Evolutionary conservation across 176 grass and related monocot species (phyloP).

Genomic region (Avena eriantha): DNA sequence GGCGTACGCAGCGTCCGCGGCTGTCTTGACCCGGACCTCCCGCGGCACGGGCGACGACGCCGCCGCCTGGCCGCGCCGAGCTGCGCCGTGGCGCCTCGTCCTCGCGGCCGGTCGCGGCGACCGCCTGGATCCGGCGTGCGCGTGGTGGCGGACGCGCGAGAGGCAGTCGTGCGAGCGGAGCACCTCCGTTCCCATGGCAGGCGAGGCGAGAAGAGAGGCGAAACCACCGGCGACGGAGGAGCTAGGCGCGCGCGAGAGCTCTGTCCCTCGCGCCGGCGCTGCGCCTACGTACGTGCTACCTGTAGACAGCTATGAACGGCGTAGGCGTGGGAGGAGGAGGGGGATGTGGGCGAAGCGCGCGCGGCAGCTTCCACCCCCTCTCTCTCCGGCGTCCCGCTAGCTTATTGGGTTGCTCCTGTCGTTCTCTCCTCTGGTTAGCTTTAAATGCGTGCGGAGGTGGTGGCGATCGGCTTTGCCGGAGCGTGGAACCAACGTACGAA

Average conservation of each 20-base stretch:
- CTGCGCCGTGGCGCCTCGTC: neutral
- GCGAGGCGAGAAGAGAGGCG: neutral
- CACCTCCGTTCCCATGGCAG: slow-evolving; percentile 48
- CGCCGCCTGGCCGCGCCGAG: neutral
- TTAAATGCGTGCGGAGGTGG: neutral
- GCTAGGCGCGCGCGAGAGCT: neutral
- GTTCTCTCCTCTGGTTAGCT: neutral
- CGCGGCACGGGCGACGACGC: slow-evolving; percentile 14
- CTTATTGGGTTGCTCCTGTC: slow-evolving; percentile 26
- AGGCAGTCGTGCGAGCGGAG: slow-evolving; percentile 51
- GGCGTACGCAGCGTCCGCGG: slow-evolving; percentile 44
- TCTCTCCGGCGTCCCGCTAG: slow-evolving; percentile 29
- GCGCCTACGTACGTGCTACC: neutral
- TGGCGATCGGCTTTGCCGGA: neutral
- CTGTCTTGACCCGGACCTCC: slow-evolving; percentile 30
- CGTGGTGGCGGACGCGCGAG: slow-evolving; percentile 26
- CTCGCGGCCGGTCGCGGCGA: slow-evolving; percentile 22
- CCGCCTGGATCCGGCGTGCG: slow-evolving; percentile 27
- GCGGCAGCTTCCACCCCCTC: slow-evolving; percentile 56
- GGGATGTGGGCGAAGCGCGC: slow-evolving; percentile 42
- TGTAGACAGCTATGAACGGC: neutral
- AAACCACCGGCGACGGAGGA: neutral
- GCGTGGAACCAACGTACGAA: neutral
- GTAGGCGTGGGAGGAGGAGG: neutral
- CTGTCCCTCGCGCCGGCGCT: neutral